Conservation (phyloP, 129 eudicot genomes). For the Helichrysum umbraculigerum region DNA sequence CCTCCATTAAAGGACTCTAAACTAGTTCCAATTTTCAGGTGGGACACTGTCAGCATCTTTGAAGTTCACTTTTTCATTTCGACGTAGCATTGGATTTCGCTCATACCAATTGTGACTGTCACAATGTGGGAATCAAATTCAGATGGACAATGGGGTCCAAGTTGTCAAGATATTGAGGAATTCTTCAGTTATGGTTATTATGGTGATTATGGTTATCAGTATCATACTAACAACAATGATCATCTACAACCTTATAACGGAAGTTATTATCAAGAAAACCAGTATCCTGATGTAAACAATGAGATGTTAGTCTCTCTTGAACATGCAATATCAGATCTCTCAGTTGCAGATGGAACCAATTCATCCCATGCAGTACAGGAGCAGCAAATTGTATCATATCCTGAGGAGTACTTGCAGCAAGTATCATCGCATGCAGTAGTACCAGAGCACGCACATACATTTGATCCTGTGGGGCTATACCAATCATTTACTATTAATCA, state of each 20-base stretch:
- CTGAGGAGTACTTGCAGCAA: neutral
- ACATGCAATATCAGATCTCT: conserved; percentile 49
- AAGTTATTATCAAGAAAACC: conserved; percentile 24
- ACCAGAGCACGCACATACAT: neutral
- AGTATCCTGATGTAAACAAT: conserved; percentile 16
- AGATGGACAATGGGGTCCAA: conserved; percentile 51
- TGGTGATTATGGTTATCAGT: conserved; percentile 47
- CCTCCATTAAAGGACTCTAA: neutral
- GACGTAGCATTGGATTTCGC: neutral
- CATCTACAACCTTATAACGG: conserved; percentile 27
- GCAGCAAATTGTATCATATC: conserved; percentile 5
- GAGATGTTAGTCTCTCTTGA: conserved; percentile 49
- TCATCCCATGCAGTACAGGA: neutral
- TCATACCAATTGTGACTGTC: neutral
- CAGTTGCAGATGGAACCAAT: conserved; percentile 41
- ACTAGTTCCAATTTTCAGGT: conserved; percentile 12
- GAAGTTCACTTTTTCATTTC: neutral
- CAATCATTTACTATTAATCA: conserved; percentile 9
- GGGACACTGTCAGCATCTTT: neutral
- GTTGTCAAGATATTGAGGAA: conserved; percentile 44
- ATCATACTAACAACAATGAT: conserved; percentile 38
- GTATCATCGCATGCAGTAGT: neutral
- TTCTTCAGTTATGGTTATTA: conserved; percentile 51
- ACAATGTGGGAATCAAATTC: conserved; percentile 44
- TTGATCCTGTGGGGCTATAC: neutral